Percentiles rank a stretch among this genome's conserved stretches.
phyloP scores from a whole-genome alignment of 2,329 filamentous ascomycete species.

The Ceratocystis destructans region DNA sequence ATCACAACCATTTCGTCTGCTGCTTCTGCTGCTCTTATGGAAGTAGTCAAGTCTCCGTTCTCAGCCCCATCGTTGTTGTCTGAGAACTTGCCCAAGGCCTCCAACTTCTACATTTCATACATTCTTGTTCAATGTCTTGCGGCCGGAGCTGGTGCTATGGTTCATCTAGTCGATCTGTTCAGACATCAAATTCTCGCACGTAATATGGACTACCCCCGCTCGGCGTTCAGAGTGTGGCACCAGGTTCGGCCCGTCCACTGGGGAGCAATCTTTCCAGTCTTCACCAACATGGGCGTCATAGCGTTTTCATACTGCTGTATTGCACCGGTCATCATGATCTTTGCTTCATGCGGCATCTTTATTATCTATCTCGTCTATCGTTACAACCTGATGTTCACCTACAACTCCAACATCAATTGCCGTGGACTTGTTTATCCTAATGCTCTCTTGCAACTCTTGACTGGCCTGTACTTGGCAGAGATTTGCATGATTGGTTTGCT shows the following conservation, averaged over 20 bases:
- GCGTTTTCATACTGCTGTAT: slow-evolving; percentile 78
- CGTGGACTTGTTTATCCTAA: slow-evolving; percentile 77
- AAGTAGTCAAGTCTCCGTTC: slow-evolving; percentile 36
- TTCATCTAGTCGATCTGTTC: slow-evolving; percentile 55
- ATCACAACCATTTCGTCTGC: slow-evolving; percentile 66
- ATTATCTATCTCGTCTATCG: slow-evolving; percentile 79
- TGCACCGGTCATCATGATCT: slow-evolving; percentile 70
- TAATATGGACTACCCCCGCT: slow-evolving; percentile 63
- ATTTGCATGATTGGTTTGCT: slow-evolving; percentile 78
- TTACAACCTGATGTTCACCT: slow-evolving; percentile 83
- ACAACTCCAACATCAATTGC: slow-evolving; percentile 68
- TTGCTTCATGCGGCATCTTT: slow-evolving; percentile 63
- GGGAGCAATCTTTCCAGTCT: slow-evolving; percentile 70
- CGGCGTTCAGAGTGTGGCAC: slow-evolving; percentile 67
- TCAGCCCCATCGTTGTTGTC: slow-evolving; percentile 40
- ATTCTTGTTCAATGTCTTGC: slow-evolving; percentile 84
- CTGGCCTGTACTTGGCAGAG: slow-evolving; percentile 70
- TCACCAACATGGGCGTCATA: slow-evolving; percentile 69
- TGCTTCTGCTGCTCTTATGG: slow-evolving; percentile 49
- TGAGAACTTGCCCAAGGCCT: slow-evolving; percentile 56
- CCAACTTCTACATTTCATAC: slow-evolving; percentile 84
- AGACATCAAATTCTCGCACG: slow-evolving; percentile 48
- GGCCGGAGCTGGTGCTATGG: slow-evolving; percentile 57
- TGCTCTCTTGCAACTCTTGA: slow-evolving; percentile 74
- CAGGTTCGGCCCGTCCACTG: slow-evolving; percentile 60